Percentiles rank a stretch among this genome's conserved stretches.
Evolutionary conservation across 768 basidiomycete species (phyloP).

Genomic region (Tylopilus intermedius): DNA sequence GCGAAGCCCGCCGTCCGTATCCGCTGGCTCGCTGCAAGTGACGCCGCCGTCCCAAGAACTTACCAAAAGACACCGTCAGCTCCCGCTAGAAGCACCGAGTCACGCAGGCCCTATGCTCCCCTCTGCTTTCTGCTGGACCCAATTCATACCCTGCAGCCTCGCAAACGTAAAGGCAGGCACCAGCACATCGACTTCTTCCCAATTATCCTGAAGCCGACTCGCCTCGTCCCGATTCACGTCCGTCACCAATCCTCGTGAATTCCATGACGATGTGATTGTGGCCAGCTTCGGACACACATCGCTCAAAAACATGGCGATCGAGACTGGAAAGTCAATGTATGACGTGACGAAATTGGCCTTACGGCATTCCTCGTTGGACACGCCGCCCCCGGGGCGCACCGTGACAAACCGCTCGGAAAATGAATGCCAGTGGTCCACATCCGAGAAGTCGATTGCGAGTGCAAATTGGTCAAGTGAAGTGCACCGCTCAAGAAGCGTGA

Average conservation of each 20-base stretch:
- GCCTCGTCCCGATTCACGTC: conserved; percentile 5
- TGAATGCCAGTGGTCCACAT: conserved; percentile 19
- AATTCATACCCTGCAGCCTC: conserved; percentile 14
- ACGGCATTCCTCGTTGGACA: conserved; percentile 4
- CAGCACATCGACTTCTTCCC: conserved; percentile 25
- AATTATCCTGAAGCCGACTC: conserved; percentile 10
- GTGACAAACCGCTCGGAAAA: conserved; percentile 15
- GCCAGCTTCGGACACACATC: conserved; percentile 19
- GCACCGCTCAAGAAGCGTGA: conserved; percentile 17
- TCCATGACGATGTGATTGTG: conserved; percentile 2
- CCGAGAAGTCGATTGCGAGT: no score
- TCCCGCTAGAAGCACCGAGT: background rate
- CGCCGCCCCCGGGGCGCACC: conserved; percentile 10
- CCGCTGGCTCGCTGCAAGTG: no score
- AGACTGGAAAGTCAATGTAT: conserved; percentile 12
- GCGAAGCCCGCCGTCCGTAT: no score
- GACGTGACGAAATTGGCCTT: conserved; percentile 21
- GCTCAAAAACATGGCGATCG: conserved; percentile 26
- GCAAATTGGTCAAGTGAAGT: no score
- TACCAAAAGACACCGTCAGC: no score
- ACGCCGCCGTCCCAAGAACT: no score
- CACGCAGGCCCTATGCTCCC: background rate
- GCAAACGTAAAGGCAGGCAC: conserved; percentile 16
- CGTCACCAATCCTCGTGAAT: background rate
- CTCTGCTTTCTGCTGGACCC: background rate